Base-by-base conservation (phyloP, 129 eudicot genomes). In the Glebionis coronaria region DNA sequence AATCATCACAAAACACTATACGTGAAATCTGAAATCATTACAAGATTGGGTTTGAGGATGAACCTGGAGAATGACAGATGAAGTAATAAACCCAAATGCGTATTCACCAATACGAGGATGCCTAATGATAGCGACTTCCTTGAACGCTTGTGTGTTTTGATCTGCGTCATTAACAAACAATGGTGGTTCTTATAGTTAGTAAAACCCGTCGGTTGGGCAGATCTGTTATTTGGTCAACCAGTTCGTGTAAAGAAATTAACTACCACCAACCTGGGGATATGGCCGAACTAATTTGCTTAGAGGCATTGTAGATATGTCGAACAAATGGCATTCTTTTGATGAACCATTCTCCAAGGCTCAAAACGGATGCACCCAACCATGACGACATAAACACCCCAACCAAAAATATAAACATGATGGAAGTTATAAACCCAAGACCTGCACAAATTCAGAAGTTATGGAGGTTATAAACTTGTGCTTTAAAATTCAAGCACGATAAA, bases 101-200 rank as follows among this genome's bases (percentile, higher is more conserved):
- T 87, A 87, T 87, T 91, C 97, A 64, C 95, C 97, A 40, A 87
- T 78, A 53, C 97, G 97, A 6, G 97, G 97, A 87, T 91, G 97
- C 82, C 90, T 81, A 52, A 88, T 88, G 69, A 88, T 85, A 65
- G 96, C 96, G 8, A 88, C 96, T 82, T 88, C 96, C 78, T 88
- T 83, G 46, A 88, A 88, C 9, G 96, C 96, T 64, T 88, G 92
- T 0, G 96, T 72, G 82, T 88, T 88, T 38, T 88, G 96, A 79
- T 88, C 96, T 88, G 92, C 64, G 58, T 42, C 18, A 51, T 21
- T 57, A 15, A 21, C 29, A 50, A 59, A 54, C 3, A 74, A 44
- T 0, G 19, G 12, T 0, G 28, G 44, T 74, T 45, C 65, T 19
- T 1, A 35, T 35, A 35, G 42, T 9, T 35, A 44, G 42, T 35